Conservation (phyloP, 2,329 filamentous ascomycete species). For the Clarireedia sp. region DNA sequence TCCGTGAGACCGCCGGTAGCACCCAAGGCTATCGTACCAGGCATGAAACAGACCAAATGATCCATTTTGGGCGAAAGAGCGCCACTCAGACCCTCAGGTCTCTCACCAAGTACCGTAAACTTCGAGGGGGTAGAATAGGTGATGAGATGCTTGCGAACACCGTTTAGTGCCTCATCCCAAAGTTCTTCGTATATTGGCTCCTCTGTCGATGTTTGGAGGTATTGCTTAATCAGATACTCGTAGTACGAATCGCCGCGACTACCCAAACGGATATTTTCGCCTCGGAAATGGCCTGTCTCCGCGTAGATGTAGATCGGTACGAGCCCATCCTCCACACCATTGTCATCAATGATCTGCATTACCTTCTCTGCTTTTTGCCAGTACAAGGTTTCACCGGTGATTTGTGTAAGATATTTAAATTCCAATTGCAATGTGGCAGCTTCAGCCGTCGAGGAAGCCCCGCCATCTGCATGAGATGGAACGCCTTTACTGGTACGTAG, state of each 20-base stretch:
- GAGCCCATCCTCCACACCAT: slow-evolving; percentile 70
- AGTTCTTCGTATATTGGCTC: slow-evolving; percentile 83
- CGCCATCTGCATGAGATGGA: slow-evolving; percentile 72
- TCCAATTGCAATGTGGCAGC: slow-evolving; percentile 88
- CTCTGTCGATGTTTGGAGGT: slow-evolving; percentile 81
- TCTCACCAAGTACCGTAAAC: slow-evolving; percentile 85
- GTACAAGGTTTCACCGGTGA: slow-evolving; percentile 86
- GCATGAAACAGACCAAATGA: slow-evolving; percentile 95
- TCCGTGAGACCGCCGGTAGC: slow-evolving; percentile 74
- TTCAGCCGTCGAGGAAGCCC: slow-evolving; percentile 90
- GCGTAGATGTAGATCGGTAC: slow-evolving; percentile 88
- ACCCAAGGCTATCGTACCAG: slow-evolving; percentile 85
- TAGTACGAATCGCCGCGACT: slow-evolving; percentile 97
- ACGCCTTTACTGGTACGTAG: slow-evolving; percentile 69
- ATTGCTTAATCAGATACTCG: slow-evolving; percentile 98
- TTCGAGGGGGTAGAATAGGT: slow-evolving; percentile 76
- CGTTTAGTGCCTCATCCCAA: slow-evolving; percentile 80
- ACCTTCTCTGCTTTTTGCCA: slow-evolving; percentile 90
- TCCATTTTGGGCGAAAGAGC: slow-evolving; percentile 86
- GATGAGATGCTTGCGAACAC: slow-evolving; percentile 84
- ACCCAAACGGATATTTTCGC: slow-evolving; percentile 80
- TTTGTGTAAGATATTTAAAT: slow-evolving; percentile 91
- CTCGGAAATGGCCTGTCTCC: slow-evolving; percentile 68
- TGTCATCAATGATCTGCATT: slow-evolving; percentile 83
- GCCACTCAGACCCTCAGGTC: slow-evolving; percentile 62